These are phyloP conservation scores for Thielaviopsis populi DNA, from an alignment of 2,329 filamentous ascomycete genomes.

Conservation along the genomic window DNA sequence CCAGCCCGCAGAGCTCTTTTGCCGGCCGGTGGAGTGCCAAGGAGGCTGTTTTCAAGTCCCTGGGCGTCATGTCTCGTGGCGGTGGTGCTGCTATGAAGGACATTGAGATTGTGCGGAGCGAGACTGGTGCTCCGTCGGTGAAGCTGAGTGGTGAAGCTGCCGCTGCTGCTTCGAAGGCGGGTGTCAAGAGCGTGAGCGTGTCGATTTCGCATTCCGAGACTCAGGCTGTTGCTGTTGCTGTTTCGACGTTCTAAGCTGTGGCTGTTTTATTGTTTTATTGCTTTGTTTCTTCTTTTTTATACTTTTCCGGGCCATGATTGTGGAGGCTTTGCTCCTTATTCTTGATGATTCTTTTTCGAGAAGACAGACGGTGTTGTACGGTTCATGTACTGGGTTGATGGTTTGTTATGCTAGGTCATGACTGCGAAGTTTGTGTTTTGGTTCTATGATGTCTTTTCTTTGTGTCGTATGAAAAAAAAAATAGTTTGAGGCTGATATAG, in stretches of 20 bases:
- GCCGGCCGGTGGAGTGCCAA: conserved; percentile 94
- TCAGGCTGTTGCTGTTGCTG: conserved; percentile 88
- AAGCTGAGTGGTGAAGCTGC: conserved; percentile 77
- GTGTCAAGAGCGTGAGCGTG: conserved; percentile 76
- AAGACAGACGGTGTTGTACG: not conserved
- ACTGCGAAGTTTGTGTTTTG: not conserved
- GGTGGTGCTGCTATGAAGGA: conserved; percentile 83
- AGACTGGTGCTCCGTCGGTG: conserved; percentile 69
- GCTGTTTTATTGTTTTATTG: conserved; percentile 15
- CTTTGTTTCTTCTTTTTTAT: conserved; percentile 13
- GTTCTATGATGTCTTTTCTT: not conserved
- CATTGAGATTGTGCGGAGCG: conserved; percentile 77
- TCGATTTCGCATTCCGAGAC: conserved; percentile 92
- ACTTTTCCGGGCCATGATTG: not conserved
- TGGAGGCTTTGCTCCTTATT: not conserved
- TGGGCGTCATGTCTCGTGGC: conserved; percentile 74
- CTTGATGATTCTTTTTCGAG: not conserved
- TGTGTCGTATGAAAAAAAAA: not conserved
- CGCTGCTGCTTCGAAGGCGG: conserved; percentile 66
- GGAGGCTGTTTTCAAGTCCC: conserved; percentile 95
- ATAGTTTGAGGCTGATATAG: not conserved
- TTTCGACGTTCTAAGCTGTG: conserved; percentile 53
- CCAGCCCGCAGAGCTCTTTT: conserved; percentile 76
- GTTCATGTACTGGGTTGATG: not conserved
- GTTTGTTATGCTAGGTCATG: not conserved